Percentiles rank a stretch among this genome's conserved stretches.
phyloP scores from a whole-genome alignment of 805 yeast species.

The Saturnispora serradocipensis region DNA sequence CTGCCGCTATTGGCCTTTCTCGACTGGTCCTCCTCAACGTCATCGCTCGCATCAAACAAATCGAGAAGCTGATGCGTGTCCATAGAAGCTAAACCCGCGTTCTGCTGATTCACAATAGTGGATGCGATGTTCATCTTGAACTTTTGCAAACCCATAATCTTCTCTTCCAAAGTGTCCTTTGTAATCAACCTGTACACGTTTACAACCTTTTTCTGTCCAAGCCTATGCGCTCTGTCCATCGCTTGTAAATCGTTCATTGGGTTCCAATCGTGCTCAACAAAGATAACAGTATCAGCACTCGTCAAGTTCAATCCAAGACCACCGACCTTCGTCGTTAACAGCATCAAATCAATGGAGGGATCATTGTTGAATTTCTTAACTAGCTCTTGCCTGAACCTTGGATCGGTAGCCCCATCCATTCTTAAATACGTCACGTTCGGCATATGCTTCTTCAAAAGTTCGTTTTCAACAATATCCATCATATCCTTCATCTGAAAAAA shows the following conservation, averaged over 20 bases:
- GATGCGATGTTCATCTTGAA: slow-evolving; percentile 97
- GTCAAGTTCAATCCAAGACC: slow-evolving; percentile 96
- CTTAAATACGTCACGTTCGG: slow-evolving; percentile 92
- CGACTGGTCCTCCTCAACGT: slow-evolving; percentile 24
- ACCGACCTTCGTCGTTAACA: slow-evolving; percentile 95
- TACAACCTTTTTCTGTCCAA: slow-evolving; percentile 96
- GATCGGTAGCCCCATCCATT: slow-evolving; percentile 89
- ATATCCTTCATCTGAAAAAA: slow-evolving; percentile 96
- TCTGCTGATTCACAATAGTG: slow-evolving; percentile 92
- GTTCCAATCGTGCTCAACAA: slow-evolving; percentile 99
- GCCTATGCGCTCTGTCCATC: slow-evolving; percentile 97
- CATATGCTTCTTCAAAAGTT: slow-evolving; percentile 70
- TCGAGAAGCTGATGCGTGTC: slow-evolving; percentile 91
- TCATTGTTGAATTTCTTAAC: slow-evolving; percentile 91
- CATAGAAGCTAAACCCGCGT: slow-evolving; percentile 93
- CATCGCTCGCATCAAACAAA: slow-evolving; percentile 63
- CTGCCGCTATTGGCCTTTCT: slow-evolving; percentile 3
- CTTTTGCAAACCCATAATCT: slow-evolving; percentile 96
- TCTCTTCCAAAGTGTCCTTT: slow-evolving; percentile 87
- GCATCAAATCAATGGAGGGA: slow-evolving; percentile 89
- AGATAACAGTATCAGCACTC: slow-evolving; percentile 98
- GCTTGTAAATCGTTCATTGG: slow-evolving; percentile 99
- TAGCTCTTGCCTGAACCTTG: slow-evolving; percentile 81
- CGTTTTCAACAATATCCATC: slow-evolving; percentile 94
- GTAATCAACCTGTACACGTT: slow-evolving; percentile 94